These are phyloP conservation scores for Pseudogymnoascus sp. DNA, from an alignment of 2,329 filamentous ascomycete genomes.

Conservation along the genomic window DNA sequence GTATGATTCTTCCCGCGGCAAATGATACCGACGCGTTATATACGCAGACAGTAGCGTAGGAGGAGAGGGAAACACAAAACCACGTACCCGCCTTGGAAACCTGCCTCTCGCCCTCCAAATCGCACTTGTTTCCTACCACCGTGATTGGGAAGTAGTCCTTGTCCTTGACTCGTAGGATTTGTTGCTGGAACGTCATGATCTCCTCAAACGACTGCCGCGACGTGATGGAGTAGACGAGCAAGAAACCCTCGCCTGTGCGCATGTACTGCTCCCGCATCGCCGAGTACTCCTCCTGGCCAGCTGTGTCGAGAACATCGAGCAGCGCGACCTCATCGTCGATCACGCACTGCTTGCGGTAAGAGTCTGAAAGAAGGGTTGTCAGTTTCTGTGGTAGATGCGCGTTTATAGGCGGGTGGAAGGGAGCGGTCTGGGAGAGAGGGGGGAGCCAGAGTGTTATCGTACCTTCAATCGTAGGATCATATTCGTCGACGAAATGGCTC, in stretches of 20 bases:
- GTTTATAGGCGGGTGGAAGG: neutral
- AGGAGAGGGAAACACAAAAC: constrained; percentile 17
- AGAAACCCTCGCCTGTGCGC: constrained; percentile 95
- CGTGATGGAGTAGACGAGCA: constrained; percentile 97
- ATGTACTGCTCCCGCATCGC: constrained; percentile 99
- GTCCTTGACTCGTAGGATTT: constrained; percentile 97
- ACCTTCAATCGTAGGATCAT: constrained; percentile 99
- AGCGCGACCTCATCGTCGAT: constrained; percentile 98
- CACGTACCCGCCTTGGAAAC: constrained; percentile 81
- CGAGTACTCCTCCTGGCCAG: constrained; percentile 97
- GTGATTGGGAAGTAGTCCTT: constrained; percentile 99
- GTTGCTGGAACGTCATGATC: constrained; percentile 97
- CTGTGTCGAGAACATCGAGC: constrained; percentile 95
- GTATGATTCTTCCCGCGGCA: constrained; percentile 12
- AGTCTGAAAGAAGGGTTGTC: constrained; percentile 53
- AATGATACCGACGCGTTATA: neutral
- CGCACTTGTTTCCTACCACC: constrained; percentile 98
- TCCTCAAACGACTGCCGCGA: constrained; percentile 97
- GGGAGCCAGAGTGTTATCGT: constrained; percentile 27
- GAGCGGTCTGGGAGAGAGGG: constrained; percentile 9
- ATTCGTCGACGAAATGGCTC: constrained; percentile 98
- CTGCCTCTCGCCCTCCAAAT: constrained; percentile 87
- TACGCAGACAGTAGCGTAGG: neutral
- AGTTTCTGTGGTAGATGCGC: neutral
- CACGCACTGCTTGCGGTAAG: constrained; percentile 98